Evolutionary conservation across 106 monocot species (phyloP).

Genomic region (Dendrobium chrysotoxum): DNA sequence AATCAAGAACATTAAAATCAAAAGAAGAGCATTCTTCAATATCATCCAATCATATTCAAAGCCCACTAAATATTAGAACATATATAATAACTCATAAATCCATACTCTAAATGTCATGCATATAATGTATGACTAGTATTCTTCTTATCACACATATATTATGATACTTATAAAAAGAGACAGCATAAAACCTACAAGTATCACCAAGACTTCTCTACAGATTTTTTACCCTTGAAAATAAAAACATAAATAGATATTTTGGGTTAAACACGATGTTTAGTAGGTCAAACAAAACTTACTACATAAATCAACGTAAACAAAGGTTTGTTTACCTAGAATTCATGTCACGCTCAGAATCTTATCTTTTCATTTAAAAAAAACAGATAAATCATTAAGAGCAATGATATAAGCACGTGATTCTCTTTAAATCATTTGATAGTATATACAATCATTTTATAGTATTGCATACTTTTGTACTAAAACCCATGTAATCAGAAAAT

Average conservation of each 20-base stretch:
- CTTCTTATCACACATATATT: not conserved
- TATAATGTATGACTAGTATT: not conserved
- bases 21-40: not conserved
- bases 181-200: not conserved
- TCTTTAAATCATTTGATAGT: not conserved
- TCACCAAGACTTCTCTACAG: no score
- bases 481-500: not conserved
- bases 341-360: not conserved
- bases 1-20: not conserved
- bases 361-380: not conserved
- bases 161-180: not conserved
- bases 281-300: not conserved
- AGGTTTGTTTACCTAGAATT: not conserved
- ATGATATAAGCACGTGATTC: not conserved
- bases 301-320: not conserved
- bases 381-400: not conserved
- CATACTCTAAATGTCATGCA: not conserved
- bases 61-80: not conserved
- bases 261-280: not conserved
- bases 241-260: not conserved
- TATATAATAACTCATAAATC: not conserved
- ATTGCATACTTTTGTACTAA: not conserved
- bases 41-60: not conserved
- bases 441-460: not conserved
- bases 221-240: not conserved